Percentiles rank a stretch among this genome's conserved stretches.
Evolutionary conservation across 1,139 yeast genomes (phyloP).

Genomic region (Taphrina flavorubra): DNA sequence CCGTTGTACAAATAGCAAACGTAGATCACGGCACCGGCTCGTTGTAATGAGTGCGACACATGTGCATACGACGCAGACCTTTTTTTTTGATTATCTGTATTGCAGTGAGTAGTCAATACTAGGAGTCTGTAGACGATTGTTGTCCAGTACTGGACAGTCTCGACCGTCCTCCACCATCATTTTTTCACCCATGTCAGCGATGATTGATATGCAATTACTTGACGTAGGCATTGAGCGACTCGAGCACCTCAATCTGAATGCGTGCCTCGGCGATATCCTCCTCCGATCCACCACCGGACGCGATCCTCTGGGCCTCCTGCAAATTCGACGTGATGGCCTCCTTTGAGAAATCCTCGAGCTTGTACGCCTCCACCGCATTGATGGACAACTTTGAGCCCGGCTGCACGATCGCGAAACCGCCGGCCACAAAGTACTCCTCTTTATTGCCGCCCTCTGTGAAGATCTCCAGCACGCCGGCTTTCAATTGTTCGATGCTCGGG

Average conservation of each 20-base stretch:
- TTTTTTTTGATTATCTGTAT: too few relatives aligned
- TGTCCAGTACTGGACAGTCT: too few relatives aligned
- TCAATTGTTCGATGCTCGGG: conserved; percentile 95
- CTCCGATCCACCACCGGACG: conserved; percentile 76
- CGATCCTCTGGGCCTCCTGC: conserved; percentile 94
- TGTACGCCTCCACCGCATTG: conserved; percentile 95
- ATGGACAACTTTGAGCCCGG: conserved; percentile 91
- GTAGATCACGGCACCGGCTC: too few relatives aligned
- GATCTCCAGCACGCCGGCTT: conserved; percentile 94
- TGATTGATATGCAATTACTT: too few relatives aligned
- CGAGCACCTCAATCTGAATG: conserved; percentile 78
- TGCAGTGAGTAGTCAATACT: too few relatives aligned
- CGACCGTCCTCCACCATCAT: too few relatives aligned
- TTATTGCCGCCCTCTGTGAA: conserved; percentile 77
- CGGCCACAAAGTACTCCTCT: conserved; percentile 86
- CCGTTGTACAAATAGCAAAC: too few relatives aligned
- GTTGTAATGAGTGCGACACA: too few relatives aligned
- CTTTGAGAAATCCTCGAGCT: conserved; percentile 84
- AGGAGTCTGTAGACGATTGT: too few relatives aligned
- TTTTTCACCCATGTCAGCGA: too few relatives aligned
- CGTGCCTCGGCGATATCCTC: conserved; percentile 91
- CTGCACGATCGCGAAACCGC: conserved; percentile 96
- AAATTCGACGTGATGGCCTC: conserved; percentile 80
- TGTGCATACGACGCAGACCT: too few relatives aligned
- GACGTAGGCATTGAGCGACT: conserved; percentile 39